Conservation (phyloP, 2,329 filamentous ascomycete genomes). For the Monilinia polystroma region DNA sequence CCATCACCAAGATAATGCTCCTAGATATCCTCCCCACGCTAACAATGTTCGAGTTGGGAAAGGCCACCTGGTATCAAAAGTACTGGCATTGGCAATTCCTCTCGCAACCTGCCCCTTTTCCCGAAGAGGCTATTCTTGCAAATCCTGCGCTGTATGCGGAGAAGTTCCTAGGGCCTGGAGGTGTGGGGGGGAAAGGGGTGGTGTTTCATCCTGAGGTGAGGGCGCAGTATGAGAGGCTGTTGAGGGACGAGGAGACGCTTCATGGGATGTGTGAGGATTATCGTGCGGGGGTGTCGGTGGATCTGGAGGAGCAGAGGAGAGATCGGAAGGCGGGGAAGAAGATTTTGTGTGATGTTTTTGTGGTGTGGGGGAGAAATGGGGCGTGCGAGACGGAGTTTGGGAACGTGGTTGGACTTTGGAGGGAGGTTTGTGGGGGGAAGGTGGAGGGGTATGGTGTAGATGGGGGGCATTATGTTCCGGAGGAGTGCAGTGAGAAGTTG, state of each 20-base stretch:
- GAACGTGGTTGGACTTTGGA: conserved; percentile 52
- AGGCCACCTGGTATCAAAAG: conserved; percentile 46
- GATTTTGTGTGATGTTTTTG: conserved; percentile 48
- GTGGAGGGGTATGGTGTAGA: conserved; percentile 47
- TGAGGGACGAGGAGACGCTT: conserved; percentile 44
- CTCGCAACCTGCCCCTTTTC: conserved; percentile 52
- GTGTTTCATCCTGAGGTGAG: conserved; percentile 28
- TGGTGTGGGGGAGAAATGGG: conserved; percentile 52
- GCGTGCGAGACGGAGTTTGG: conserved; percentile 50
- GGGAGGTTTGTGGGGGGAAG: conserved; percentile 44
- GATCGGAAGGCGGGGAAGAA: conserved; percentile 47
- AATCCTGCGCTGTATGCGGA: conserved; percentile 45
- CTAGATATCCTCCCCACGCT: conserved; percentile 57
- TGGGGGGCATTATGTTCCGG: conserved; percentile 51
- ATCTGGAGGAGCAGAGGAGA: conserved; percentile 50
- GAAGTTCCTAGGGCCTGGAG: conserved; percentile 38
- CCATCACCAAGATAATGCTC: conserved; percentile 44
- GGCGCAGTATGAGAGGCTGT: conserved; percentile 29
- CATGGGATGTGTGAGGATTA: conserved; percentile 57
- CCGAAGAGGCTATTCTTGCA: conserved; percentile 47
- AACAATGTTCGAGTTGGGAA: conserved; percentile 50
- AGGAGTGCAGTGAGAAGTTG: conserved; percentile 51
- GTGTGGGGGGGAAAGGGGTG: conserved; percentile 24
- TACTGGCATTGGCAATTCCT: conserved; percentile 63
- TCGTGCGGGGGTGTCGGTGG: conserved; percentile 51